Conservation (phyloP, 2,329 filamentous ascomycete species). For the Penicillium sp. region DNA sequence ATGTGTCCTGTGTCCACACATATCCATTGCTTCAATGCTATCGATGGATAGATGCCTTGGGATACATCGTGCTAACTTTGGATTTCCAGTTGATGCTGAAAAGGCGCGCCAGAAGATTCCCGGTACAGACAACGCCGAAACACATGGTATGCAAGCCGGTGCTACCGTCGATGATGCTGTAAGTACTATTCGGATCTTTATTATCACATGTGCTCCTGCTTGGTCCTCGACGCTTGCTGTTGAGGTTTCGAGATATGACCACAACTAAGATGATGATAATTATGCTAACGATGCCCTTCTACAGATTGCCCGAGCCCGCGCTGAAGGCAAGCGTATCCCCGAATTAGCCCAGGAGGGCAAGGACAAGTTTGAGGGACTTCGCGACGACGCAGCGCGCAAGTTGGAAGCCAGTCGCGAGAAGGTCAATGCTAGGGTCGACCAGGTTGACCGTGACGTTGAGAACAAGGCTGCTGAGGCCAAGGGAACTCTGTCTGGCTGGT, state of each 20-base stretch:
- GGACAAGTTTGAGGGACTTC: constrained; percentile 55
- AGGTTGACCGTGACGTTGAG: constrained; percentile 78
- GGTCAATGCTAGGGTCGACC: constrained; percentile 59
- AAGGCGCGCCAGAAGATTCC: constrained; percentile 65
- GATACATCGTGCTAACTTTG: neutral
- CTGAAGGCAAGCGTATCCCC: constrained; percentile 58
- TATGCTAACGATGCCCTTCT: neutral
- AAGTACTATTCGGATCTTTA: constrained; percentile 36
- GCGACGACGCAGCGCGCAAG: constrained; percentile 59
- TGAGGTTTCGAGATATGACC: neutral
- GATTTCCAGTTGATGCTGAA: constrained; percentile 66
- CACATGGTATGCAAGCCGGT: constrained; percentile 59
- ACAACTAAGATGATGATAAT: constrained; percentile 4
- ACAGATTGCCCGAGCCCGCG: constrained; percentile 60
- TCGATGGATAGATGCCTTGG: neutral
- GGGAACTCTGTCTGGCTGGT: constrained; percentile 79
- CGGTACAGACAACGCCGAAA: constrained; percentile 59
- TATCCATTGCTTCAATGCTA: neutral
- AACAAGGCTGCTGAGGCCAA: constrained; percentile 76
- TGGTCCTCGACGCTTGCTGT: neutral
- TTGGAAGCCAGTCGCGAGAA: constrained; percentile 44
- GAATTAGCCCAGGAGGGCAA: constrained; percentile 59
- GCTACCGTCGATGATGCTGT: constrained; percentile 67
- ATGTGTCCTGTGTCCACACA: constrained; percentile 34
- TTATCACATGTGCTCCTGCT: neutral